phyloP scores from a whole-genome alignment of 1,284 basidiomycete genomes.

The Xerocomus minutiporus region DNA sequence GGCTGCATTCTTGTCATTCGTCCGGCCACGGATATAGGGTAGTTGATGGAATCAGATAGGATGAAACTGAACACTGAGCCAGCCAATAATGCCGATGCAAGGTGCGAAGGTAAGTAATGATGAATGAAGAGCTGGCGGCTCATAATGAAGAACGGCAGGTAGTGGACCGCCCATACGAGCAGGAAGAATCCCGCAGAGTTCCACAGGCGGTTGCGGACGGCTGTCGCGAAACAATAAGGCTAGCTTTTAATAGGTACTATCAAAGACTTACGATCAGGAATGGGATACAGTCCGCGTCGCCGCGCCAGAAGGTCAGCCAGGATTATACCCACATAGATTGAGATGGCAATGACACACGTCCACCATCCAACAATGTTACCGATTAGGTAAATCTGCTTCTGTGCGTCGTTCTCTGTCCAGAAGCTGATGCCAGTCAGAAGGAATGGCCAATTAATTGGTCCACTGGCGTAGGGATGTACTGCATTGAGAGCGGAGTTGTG shows the following conservation, averaged over 20 bases:
- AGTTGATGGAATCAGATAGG: conserved; percentile 89
- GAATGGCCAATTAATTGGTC: conserved; percentile 98
- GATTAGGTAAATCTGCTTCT: conserved; percentile 94
- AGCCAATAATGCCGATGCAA: conserved; percentile 87
- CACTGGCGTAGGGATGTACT: conserved; percentile 92
- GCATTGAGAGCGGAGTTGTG: conserved; percentile 96
- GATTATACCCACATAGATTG: conserved; percentile 86
- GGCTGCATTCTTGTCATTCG: conserved; percentile 58
- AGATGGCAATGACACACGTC: conserved; percentile 81
- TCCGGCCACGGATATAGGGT: conserved; percentile 75
- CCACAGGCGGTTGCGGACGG: conserved; percentile 87
- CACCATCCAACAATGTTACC: conserved; percentile 97
- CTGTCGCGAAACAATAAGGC: conserved; percentile 37
- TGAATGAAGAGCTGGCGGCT: conserved; percentile 95
- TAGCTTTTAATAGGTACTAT: background rate
- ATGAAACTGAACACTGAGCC: conserved; percentile 92
- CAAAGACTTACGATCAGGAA: conserved; percentile 70
- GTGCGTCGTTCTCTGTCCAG: conserved; percentile 85
- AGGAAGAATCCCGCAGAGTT: conserved; percentile 96
- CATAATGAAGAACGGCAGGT: conserved; percentile 98
- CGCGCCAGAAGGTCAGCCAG: conserved; percentile 87
- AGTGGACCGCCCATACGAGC: conserved; percentile 92
- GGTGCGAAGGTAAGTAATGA: conserved; percentile 94
- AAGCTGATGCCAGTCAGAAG: conserved; percentile 93
- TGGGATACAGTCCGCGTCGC: conserved; percentile 79